Evolutionary conservation across 2,329 filamentous ascomycete genomes (phyloP).

Genomic region (Septoria linicola): DNA sequence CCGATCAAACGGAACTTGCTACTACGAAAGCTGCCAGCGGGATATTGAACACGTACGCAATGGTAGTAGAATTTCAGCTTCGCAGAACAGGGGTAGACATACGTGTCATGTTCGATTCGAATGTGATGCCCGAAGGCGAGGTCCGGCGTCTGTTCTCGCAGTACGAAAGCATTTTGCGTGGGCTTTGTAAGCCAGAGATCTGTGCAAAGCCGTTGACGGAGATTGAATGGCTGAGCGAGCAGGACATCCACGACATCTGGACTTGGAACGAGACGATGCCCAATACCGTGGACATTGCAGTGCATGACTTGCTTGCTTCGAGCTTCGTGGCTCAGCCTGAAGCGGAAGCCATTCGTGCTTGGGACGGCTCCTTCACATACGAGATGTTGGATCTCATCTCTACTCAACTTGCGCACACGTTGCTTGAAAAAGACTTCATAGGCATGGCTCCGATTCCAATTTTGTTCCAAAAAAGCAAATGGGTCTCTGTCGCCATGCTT

Average conservation of each 20-base stretch:
- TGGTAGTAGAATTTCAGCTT: constrained; percentile 10
- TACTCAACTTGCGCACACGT: constrained; percentile 1
- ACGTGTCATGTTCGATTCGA: constrained; percentile 1
- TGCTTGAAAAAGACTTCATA: not conserved
- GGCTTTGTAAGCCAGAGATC: constrained; percentile 2
- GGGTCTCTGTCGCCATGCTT: constrained; percentile 40
- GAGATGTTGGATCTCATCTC: constrained; percentile 9
- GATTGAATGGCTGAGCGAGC: not conserved
- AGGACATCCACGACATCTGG: constrained; percentile 10
- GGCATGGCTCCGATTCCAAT: constrained; percentile 14
- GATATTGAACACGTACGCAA: constrained; percentile 14
- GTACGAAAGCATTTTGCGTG: constrained; percentile 6
- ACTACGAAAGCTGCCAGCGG: no score
- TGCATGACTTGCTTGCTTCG: constrained; percentile 5
- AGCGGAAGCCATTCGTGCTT: constrained; percentile 24
- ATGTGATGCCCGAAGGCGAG: not conserved
- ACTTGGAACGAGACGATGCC: constrained; percentile 3
- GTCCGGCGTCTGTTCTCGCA: not conserved
- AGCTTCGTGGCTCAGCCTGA: not conserved
- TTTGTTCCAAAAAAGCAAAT: constrained; percentile 43
- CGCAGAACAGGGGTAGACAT: not conserved
- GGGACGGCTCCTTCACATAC: constrained; percentile 21
- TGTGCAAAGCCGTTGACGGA: not conserved
- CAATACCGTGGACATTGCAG: not conserved
- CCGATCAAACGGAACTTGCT: no score